phyloP scores from a whole-genome alignment of 1,139 yeast species.

The Nakaseomyces sp. region DNA sequence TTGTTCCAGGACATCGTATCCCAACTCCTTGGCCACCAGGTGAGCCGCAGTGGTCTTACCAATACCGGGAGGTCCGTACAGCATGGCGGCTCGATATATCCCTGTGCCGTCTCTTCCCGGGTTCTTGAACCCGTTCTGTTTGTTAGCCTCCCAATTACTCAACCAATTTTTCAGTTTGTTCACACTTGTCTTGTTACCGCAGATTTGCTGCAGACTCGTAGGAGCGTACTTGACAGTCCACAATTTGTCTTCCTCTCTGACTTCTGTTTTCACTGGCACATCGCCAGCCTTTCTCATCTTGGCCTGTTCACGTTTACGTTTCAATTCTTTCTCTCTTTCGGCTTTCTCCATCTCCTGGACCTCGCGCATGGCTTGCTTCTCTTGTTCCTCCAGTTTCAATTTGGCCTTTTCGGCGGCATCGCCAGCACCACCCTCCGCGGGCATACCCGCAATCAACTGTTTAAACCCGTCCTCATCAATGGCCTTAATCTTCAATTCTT shows the following conservation, averaged over 20 bases:
- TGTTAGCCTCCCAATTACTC: slow-evolving; percentile 58
- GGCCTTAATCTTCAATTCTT: slow-evolving; percentile 62
- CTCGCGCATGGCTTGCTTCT: slow-evolving; percentile 42
- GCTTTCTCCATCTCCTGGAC: slow-evolving; percentile 41
- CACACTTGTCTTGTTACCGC: slow-evolving; percentile 83
- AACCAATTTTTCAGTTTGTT: slow-evolving; percentile 65
- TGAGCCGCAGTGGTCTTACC: slow-evolving; percentile 81
- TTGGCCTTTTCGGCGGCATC: slow-evolving; percentile 66
- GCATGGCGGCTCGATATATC: slow-evolving; percentile 67
- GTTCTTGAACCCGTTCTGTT: slow-evolving; percentile 46
- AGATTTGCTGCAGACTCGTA: slow-evolving; percentile 57
- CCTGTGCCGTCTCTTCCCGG: slow-evolving; percentile 56
- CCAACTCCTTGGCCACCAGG: slow-evolving; percentile 55
- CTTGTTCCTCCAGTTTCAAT: slow-evolving; percentile 60
- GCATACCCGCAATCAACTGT: slow-evolving; percentile 67
- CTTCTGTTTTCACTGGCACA: slow-evolving; percentile 15
- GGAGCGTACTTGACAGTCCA: slow-evolving; percentile 98
- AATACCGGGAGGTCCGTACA: slow-evolving; percentile 81
- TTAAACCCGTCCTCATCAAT: slow-evolving; percentile 83
- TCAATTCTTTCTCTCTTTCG: slow-evolving; percentile 27
- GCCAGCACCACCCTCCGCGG: slow-evolving; percentile 85
- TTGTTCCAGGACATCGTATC: slow-evolving; percentile 65
- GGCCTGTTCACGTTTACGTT: slow-evolving; percentile 1
- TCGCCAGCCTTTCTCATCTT: slow-evolving; percentile 25
- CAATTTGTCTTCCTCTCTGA: slow-evolving; percentile 43